Conservation (phyloP, 2,329 filamentous ascomycete species). For the Daldinia eschscholtzii region DNA sequence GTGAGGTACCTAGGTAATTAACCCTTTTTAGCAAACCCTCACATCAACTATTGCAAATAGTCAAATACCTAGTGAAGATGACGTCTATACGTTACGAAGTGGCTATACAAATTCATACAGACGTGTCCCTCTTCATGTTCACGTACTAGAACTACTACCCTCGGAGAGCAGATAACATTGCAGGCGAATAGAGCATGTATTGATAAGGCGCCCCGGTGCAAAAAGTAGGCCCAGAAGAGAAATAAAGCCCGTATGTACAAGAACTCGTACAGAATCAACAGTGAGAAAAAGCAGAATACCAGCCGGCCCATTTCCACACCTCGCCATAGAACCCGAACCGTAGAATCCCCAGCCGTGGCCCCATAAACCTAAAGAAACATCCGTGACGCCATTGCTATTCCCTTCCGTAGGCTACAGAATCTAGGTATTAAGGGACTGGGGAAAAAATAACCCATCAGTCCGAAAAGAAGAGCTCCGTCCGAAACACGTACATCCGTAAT, state of each 20-base stretch:
- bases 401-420: slow-evolving; percentile 24
- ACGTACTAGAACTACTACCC: too few relatives aligned
- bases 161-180: neutral
- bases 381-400: slow-evolving; percentile 13
- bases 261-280: slow-evolving; percentile 6
- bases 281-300: neutral
- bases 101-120: neutral
- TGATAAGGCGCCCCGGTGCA: neutral
- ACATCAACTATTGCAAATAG: neutral
- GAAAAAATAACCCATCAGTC: slow-evolving; percentile 16
- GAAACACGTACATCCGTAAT: slow-evolving; percentile 9
- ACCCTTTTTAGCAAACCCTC: neutral
- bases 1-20: neutral
- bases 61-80: neutral
- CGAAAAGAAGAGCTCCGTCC: slow-evolving; percentile 5
- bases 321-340: neutral
- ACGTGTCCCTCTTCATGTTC: neutral
- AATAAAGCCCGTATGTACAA: slow-evolving; percentile 9
- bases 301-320: neutral
- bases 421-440: slow-evolving; percentile 37
- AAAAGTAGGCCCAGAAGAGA: neutral
- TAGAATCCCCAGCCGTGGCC: slow-evolving; percentile 7
- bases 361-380: slow-evolving; percentile 19
- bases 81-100: neutral
- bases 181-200: slow-evolving; percentile 1